Conservation (phyloP, 306 rosid species). For the Comarum palustre region DNA sequence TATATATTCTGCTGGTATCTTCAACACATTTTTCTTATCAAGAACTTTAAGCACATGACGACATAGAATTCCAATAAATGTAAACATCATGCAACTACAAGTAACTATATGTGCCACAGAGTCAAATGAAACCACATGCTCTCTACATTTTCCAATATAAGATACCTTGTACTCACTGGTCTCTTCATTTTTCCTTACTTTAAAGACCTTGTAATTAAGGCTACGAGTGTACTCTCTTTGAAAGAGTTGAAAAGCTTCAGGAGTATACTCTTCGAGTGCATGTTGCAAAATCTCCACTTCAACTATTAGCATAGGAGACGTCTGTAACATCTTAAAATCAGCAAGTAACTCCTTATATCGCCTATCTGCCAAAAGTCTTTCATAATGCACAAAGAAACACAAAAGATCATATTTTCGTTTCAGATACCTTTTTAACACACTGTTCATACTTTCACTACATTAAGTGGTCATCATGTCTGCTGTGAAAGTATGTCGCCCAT, state of each 20-base stretch:
- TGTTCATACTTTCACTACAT: conserved; percentile 1
- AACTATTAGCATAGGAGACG: not conserved
- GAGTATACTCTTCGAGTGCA: conserved; percentile 4
- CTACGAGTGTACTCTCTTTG: too few species aligned
- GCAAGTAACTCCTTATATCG: not conserved
- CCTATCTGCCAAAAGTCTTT: not conserved
- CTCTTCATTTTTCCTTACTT: too few species aligned
- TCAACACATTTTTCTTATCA: too few species aligned
- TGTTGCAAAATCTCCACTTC: conserved; percentile 5
- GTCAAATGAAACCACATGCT: too few species aligned
- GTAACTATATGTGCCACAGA: too few species aligned
- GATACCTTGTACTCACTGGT: too few species aligned
- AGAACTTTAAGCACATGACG: too few species aligned
- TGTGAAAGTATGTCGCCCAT: not conserved
- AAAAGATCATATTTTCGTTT: not conserved
- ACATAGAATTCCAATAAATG: too few species aligned
- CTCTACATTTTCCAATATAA: too few species aligned
- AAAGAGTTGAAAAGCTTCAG: not conserved
- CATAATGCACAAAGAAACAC: not conserved
- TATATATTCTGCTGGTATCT: too few species aligned
- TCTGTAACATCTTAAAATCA: not conserved
- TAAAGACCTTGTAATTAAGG: too few species aligned
- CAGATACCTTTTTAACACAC: not conserved
- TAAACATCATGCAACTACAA: too few species aligned
- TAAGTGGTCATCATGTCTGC: conserved; percentile 12